Conservation (phyloP, 805 yeast genomes). For the Lachancea meyersii region DNA sequence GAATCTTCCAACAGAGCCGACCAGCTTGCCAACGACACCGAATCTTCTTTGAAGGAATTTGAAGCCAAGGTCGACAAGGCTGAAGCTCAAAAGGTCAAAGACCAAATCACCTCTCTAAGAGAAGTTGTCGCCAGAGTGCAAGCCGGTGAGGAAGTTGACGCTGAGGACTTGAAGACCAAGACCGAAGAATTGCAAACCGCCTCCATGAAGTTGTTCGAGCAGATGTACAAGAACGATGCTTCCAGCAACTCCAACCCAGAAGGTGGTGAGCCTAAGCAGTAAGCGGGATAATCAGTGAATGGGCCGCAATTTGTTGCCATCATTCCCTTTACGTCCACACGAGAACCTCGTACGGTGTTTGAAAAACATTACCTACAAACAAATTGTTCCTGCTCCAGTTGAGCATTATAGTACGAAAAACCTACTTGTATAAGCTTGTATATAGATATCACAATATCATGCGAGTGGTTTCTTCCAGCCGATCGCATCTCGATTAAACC, state of each 20-base stretch:
- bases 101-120: constrained; percentile 51
- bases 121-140: constrained; percentile 61
- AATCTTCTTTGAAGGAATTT: constrained; percentile 72
- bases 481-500: neutral
- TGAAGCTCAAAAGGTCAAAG: constrained; percentile 43
- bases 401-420: constrained; percentile 3
- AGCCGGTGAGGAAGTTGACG: constrained; percentile 50
- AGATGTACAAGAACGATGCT: constrained; percentile 38
- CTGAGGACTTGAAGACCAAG: constrained; percentile 59
- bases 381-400: neutral
- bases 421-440: constrained; percentile 12
- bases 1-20: constrained; percentile 77
- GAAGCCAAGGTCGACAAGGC: constrained; percentile 50
- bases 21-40: constrained; percentile 79
- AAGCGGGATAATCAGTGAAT: constrained; percentile 3
- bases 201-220: constrained; percentile 71
- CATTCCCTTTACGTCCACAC: too few relatives aligned
- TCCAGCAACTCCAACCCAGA: constrained; percentile 14
- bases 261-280: constrained; percentile 22
- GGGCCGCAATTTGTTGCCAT: too few relatives aligned
- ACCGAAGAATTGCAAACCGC: constrained; percentile 70
- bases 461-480: constrained; percentile 2
- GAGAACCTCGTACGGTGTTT: too few relatives aligned
- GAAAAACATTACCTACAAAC: too few relatives aligned
- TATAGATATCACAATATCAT: constrained; percentile 10